Conservation (phyloP, 495 filamentous ascomycete species). For the Opeltia flavorubescens region DNA sequence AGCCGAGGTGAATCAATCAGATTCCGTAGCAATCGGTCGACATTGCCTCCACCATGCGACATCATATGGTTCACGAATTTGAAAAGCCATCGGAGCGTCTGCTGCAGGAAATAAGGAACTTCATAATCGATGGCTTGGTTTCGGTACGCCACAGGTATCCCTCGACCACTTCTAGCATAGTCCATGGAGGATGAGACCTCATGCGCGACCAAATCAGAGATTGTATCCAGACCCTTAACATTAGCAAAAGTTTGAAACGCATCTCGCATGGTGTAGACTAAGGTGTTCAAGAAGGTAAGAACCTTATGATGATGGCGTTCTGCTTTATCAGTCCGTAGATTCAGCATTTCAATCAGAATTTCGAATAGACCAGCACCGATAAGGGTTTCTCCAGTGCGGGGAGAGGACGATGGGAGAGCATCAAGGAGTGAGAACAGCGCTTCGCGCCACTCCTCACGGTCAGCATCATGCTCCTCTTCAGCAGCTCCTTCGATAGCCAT, state of each 20-base stretch:
- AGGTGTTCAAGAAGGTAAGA: conserved; percentile 70
- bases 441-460: conserved; percentile 77
- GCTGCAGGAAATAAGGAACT: conserved; percentile 82
- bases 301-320: conserved; percentile 68
- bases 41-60: conserved; percentile 68
- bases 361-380: conserved; percentile 78
- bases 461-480: conserved; percentile 39
- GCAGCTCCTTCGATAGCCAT: conserved; percentile 46
- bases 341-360: conserved; percentile 79
- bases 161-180: conserved; percentile 47
- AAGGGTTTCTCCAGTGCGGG: conserved; percentile 57
- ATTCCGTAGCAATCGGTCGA: conserved; percentile 80
- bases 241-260: conserved; percentile 66
- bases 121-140: conserved; percentile 79
- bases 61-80: conserved; percentile 95
- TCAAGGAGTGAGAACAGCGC: conserved; percentile 69
- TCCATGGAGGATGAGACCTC: conserved; percentile 62
- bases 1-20: conserved; percentile 84
- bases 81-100: conserved; percentile 82
- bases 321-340: conserved; percentile 66
- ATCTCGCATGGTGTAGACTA: conserved; percentile 67
- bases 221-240: conserved; percentile 69
- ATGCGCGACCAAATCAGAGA: conserved; percentile 69
- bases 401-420: conserved; percentile 55
- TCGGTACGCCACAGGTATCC: conserved; percentile 64